Evolutionary conservation across 306 rosid species (phyloP), one percentile per base, ranked within the genome.

Genomic region (Castanopsis chinensis): DNA sequence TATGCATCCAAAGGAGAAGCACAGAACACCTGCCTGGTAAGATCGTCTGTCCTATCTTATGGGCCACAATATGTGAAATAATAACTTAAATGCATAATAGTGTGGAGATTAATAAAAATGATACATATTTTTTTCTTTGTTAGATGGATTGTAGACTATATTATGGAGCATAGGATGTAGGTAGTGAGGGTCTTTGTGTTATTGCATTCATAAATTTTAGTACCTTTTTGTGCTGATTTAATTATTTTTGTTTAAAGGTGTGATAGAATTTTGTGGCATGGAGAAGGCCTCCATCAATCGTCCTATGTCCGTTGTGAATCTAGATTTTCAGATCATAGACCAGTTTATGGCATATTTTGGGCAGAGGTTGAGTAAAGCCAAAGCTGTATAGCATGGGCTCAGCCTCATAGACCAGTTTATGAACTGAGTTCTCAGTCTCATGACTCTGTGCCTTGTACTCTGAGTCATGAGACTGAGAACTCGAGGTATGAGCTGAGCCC

Each of bases 1-100:
- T 55, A 89, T 89, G 96, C 95, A 91, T 79, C 99, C 97, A 1
- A 93, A 96, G 80, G 97, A 96, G 83, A 96, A 96, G 86, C 93
- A 94, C 37, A 89, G 99, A 83, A 96, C 97, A 51, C 99, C 99
- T 60, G 99, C 99, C 65, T 96, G 99, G 99, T 96, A 85, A 85
- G 87, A 83, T 78, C 30, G 75, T 81, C 75, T 68, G 63, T 73
- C 82, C 60, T 41, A 63, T 57, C 74, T 74, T 68, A 8, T 81
- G 28, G 5, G 21, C 56, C 55, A 14, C 79, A 17, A 32, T 58
- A 51, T 75, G 61, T 43, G 25, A 37, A 79, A 79, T 35, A 71
- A 43, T 23, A 61, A 23, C 68, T 27, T 49, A 73, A 75, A 60
- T 59, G 73, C 61, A 81, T 23, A 20, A 70, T 35, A 1, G 51